Evolutionary conservation across 2,329 filamentous ascomycete genomes (phyloP).

Genomic region (Tolypocladium capitatum): DNA sequence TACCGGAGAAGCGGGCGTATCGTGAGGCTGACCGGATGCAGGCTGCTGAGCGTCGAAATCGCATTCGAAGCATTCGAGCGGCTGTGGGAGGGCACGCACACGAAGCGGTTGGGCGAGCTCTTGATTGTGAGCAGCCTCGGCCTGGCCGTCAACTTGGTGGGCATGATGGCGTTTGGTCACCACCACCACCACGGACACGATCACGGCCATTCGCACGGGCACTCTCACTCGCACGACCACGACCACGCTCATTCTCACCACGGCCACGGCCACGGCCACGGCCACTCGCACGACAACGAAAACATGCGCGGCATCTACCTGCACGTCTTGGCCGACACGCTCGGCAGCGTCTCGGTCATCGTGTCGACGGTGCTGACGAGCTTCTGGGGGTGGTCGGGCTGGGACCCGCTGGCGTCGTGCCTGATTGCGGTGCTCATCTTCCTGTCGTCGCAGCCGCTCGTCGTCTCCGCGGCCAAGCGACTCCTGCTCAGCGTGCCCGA

Average conservation of each 20-base stretch:
- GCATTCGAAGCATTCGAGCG: slow-evolving; percentile 88
- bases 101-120: slow-evolving; percentile 73
- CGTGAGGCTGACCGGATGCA: slow-evolving; percentile 20
- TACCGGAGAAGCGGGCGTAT: background rate
- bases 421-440: slow-evolving; percentile 90
- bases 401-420: slow-evolving; percentile 88
- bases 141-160: slow-evolving; percentile 79
- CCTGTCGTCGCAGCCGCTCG: slow-evolving; percentile 77
- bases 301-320: slow-evolving; percentile 98
- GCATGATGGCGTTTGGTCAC: slow-evolving; percentile 71
- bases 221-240: slow-evolving; percentile 36
- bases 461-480: slow-evolving; percentile 70
- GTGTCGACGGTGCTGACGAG: slow-evolving; percentile 80
- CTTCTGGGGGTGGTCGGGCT: slow-evolving; percentile 80
- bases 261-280: slow-evolving; percentile 17
- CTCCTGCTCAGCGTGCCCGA: slow-evolving; percentile 76
- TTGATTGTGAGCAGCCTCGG: slow-evolving; percentile 80
- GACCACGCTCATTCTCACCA: slow-evolving; percentile 15
- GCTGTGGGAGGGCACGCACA: slow-evolving; percentile 69
- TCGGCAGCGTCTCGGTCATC: slow-evolving; percentile 90
- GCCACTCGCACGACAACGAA: slow-evolving; percentile 59
- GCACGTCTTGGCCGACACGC: slow-evolving; percentile 86
- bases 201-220: slow-evolving; percentile 21
- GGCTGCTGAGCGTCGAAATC: slow-evolving; percentile 89
- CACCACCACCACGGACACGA: slow-evolving; percentile 41